Evolutionary conservation across 768 basidiomycete genomes (phyloP).

Genomic region (Filobasidium wieringae): DNA sequence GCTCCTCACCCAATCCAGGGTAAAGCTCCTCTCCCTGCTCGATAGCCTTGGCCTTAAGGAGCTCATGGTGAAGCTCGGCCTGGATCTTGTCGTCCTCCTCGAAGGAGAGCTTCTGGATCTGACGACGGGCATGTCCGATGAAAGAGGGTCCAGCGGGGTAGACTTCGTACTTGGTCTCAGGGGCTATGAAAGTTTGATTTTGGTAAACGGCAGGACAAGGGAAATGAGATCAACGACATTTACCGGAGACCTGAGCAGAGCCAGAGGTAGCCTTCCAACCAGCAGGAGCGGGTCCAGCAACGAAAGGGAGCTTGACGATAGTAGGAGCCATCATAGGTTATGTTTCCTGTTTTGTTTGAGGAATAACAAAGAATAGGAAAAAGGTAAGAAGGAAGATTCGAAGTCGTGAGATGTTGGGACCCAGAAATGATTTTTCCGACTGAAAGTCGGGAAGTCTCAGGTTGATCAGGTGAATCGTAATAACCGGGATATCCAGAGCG

Average conservation of each 20-base stretch:
- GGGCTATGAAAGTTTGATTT: conserved; percentile 9
- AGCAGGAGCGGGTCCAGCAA: conserved; percentile 43
- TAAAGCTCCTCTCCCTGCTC: conserved; percentile 57
- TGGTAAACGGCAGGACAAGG: neutral
- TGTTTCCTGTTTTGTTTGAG: neutral
- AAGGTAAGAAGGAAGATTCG: too few species aligned
- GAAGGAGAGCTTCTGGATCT: conserved; percentile 65
- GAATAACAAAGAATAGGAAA: too few species aligned
- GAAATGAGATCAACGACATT: conserved; percentile 18
- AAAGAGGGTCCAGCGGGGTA: conserved; percentile 82
- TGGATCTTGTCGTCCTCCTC: conserved; percentile 65
- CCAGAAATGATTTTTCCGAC: too few species aligned
- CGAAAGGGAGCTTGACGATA: conserved; percentile 40
- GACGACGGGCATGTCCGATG: conserved; percentile 65
- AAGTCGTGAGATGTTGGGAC: too few species aligned
- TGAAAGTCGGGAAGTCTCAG: too few species aligned
- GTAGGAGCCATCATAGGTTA: conserved; percentile 23
- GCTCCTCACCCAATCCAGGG: conserved; percentile 84
- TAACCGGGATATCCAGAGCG: too few species aligned
- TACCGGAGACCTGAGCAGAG: conserved; percentile 29
- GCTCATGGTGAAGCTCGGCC: conserved; percentile 47
- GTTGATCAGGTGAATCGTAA: too few species aligned
- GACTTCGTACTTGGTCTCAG: conserved; percentile 33
- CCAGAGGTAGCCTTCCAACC: conserved; percentile 42
- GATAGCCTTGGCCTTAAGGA: conserved; percentile 39